Evolutionary conservation across 768 basidiomycete species (phyloP).

Genomic region (Psilocybe tampanensis): DNA sequence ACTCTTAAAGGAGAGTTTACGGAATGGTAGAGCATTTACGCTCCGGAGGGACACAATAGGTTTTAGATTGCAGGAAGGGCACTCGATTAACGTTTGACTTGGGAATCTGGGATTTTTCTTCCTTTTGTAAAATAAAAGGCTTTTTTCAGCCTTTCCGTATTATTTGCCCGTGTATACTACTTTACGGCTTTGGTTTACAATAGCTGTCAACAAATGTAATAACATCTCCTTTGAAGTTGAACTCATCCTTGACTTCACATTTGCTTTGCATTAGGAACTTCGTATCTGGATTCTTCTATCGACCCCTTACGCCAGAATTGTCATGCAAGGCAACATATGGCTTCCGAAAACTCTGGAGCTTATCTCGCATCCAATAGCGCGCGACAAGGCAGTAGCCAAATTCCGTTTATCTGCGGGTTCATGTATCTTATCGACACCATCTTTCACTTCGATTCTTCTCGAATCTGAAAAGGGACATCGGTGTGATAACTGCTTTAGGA

Average conservation of each 20-base stretch:
- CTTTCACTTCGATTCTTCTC: constrained; percentile 53
- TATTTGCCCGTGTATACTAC: constrained; percentile 11
- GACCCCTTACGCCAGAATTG: too few relatives aligned
- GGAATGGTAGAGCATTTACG: background rate
- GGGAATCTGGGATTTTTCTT: background rate
- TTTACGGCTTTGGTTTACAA: constrained; percentile 4
- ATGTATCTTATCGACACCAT: constrained; percentile 43
- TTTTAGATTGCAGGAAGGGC: too few relatives aligned
- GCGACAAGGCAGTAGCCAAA: constrained; percentile 52
- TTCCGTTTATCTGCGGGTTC: constrained; percentile 45
- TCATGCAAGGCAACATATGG: constrained; percentile 10
- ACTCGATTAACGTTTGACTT: background rate
- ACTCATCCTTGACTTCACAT: too few relatives aligned
- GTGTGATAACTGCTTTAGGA: constrained; percentile 66
- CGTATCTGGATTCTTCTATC: too few relatives aligned
- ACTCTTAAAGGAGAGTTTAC: constrained; percentile 38
- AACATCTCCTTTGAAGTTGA: background rate
- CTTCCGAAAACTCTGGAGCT: constrained; percentile 30
- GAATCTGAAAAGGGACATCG: constrained; percentile 59
- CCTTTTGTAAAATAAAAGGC: background rate
- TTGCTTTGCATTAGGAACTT: too few relatives aligned
- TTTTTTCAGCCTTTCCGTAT: background rate
- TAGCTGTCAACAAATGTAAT: constrained; percentile 11
- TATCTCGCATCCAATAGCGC: constrained; percentile 46
- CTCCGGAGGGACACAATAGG: too few relatives aligned